Evolutionary conservation across 2,329 filamentous ascomycete species (phyloP), one percentile per base, ranked within the genome.

Genomic region (Phoma sp.): DNA sequence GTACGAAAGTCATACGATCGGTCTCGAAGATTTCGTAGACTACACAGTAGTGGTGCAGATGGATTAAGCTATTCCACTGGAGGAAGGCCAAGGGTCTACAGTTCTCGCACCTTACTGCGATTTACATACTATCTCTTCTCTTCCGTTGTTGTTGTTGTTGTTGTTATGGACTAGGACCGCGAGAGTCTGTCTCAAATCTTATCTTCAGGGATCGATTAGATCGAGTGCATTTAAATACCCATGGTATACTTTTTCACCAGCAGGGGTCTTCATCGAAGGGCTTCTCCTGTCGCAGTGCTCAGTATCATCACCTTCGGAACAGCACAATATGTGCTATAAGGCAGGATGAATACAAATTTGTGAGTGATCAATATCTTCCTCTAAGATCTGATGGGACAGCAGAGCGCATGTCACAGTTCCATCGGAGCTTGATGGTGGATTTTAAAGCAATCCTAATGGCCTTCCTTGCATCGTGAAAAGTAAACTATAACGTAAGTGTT

Each of bases 401-500:
- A 36, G 10, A 29, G 40, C 40, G 27, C 36, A 45, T 21, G n/a
- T n/a, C 22, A 46, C 29, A 21, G 29, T 46, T 40, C 36, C 36
- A 33, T 52, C 46, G 41, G 41, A 35, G 25, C 40, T 22, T 39
- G 1, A 4, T 3, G 10, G 27, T 35, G 41, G 33, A 36, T 25
- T 36, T 33, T 17, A 6, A 17, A 13, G 13, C 15, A 36, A 10
- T 38, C 25, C n/a, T 24, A 24, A 44, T 13, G 36, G 27, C 35
- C 41, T 25, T 38, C 35, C 41, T 25, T 38, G 38, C 38, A 48
- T 48, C 43, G 38, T 39, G 21, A 27, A 29, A n/a, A 27, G 35
- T 22, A 12, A 13, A 8, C 21, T 10, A 43, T 33, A 48, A 54
- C 51, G 44, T 54, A 54, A 48, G 9, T 10, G n/a, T 48, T 19